A percentile compares a stretch with the other conserved stretches of the same genome.
These are phyloP conservation scores for Trichoderma lentiforme DNA, from an alignment of 2,329 filamentous ascomycete species.

Conservation along the genomic window DNA sequence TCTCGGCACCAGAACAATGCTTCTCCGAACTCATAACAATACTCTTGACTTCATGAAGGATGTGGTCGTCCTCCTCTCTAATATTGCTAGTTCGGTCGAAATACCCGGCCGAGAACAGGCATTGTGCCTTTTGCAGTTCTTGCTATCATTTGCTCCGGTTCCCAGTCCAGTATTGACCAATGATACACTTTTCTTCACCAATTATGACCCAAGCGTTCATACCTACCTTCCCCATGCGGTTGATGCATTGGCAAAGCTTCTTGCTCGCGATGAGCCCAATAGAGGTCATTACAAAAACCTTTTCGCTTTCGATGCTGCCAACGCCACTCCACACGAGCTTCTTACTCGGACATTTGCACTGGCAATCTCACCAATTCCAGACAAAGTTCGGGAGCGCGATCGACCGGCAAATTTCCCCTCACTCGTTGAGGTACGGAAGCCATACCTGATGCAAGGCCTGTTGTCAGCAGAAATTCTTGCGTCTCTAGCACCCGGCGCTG, in stretches of 20 bases:
- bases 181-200: slow-evolving; percentile 67
- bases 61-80: slow-evolving; percentile 81
- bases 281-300: slow-evolving; percentile 78
- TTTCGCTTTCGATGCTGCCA: slow-evolving; percentile 67
- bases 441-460: slow-evolving; percentile 87
- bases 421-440: slow-evolving; percentile 78
- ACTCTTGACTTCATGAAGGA: slow-evolving; percentile 98
- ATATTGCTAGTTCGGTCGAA: slow-evolving; percentile 76
- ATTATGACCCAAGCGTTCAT: slow-evolving; percentile 77
- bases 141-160: slow-evolving; percentile 83
- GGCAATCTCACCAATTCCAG: slow-evolving; percentile 80
- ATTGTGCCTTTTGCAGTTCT: slow-evolving; percentile 78
- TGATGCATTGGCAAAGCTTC: slow-evolving; percentile 84
- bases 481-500: slow-evolving; percentile 67
- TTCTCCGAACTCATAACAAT: slow-evolving; percentile 77
- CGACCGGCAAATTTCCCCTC: slow-evolving; percentile 60
- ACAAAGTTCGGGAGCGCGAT: slow-evolving; percentile 50
- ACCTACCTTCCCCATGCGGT: slow-evolving; percentile 86
- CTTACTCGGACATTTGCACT: slow-evolving; percentile 84
- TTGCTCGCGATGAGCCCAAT: slow-evolving; percentile 92
- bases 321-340: slow-evolving; percentile 68
- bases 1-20: slow-evolving; percentile 82
- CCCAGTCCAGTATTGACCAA: slow-evolving; percentile 61
- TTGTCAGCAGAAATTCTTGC: slow-evolving; percentile 86
- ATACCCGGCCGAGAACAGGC: slow-evolving; percentile 85